Conservation (phyloP, 345 rosid genomes). For the Aquilaria yunnanensis region DNA sequence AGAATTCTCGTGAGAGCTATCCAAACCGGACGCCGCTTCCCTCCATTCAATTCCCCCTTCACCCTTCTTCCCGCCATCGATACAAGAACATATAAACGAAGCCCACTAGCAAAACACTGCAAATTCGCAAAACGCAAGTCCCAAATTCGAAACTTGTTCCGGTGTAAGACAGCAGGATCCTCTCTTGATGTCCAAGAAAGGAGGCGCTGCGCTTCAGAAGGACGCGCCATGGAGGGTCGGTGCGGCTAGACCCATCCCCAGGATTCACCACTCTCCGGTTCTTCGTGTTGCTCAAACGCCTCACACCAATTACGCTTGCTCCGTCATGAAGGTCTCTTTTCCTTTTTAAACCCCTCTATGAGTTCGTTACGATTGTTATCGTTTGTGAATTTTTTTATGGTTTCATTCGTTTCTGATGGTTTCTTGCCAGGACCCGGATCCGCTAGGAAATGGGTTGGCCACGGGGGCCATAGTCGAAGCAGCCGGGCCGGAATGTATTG, state of each 20-base stretch:
- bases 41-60: too few species aligned
- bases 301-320: slow-evolving; percentile 46
- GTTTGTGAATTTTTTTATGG: neutral
- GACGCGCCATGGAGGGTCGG: slow-evolving; percentile 90
- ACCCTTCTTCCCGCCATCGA: too few species aligned
- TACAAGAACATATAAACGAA: too few species aligned
- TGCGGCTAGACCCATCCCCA: slow-evolving; percentile 57
- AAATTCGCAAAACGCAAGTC: neutral
- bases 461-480: slow-evolving; percentile 71
- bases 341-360: neutral
- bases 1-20: too few species aligned
- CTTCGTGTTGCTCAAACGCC: slow-evolving; percentile 51
- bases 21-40: too few species aligned
- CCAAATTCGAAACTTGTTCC: neutral
- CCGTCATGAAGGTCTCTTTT: slow-evolving; percentile 56
- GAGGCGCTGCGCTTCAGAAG: slow-evolving; percentile 47
- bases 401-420: neutral
- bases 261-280: slow-evolving; percentile 61
- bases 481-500: slow-evolving; percentile 84
- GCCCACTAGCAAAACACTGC: too few species aligned
- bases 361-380: neutral
- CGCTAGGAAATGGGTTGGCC: slow-evolving; percentile 73
- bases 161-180: neutral
- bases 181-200: slow-evolving; percentile 52
- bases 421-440: slow-evolving; percentile 62